Base-by-base conservation (phyloP, 1,284 basidiomycete species). In the Ceratobasidium sp. region DNA sequence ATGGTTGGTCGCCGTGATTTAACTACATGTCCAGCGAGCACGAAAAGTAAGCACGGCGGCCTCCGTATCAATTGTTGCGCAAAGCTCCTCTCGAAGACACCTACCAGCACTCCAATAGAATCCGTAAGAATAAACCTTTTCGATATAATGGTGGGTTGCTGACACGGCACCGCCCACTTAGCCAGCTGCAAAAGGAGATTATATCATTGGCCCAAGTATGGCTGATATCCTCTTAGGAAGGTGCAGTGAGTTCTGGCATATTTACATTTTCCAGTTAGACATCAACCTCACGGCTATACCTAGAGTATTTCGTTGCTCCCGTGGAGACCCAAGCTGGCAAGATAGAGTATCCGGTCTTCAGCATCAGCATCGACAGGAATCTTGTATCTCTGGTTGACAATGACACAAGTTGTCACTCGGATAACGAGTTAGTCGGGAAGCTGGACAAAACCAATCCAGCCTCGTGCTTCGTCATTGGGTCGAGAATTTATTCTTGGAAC, bases 31-130 rank as follows among this genome's bases (percentile, higher is more conserved):
- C 3, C 54, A 58, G 54, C 7, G 19, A 58, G 16, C 22, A 58
- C 27, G 16, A 29, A 34, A 24, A 14, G 54, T 16, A 58, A 58
- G 31, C 54, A 31, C 31, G 31, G 54, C 31, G n/a, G n/a, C n/a
- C 54, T 58, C 16, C 54, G 54, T 29, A 58, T 58, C 6, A 29
- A 58, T 58, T 58, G 54, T 16, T 58, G 54, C 54, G 31, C 31
- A 3, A 58, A 58, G 19, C 27, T 58, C 31, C 54, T 58, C 14
- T 3, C 54, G 8, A 29, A 58, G 54, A 58, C 54, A 6, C 54
- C 54, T 5, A 34, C 31, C 1, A 58, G 9, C 9, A 31, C 54
- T 16, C 54, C 54, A 31, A 58, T 58, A 24, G 54, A 58, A 5
- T 58, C 54, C 13, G 54, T 58, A 29, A 58, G 54, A 16, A 34